Evolutionary conservation across 768 basidiomycete species (phyloP).

Genomic region (Psilocybe azurescens): DNA sequence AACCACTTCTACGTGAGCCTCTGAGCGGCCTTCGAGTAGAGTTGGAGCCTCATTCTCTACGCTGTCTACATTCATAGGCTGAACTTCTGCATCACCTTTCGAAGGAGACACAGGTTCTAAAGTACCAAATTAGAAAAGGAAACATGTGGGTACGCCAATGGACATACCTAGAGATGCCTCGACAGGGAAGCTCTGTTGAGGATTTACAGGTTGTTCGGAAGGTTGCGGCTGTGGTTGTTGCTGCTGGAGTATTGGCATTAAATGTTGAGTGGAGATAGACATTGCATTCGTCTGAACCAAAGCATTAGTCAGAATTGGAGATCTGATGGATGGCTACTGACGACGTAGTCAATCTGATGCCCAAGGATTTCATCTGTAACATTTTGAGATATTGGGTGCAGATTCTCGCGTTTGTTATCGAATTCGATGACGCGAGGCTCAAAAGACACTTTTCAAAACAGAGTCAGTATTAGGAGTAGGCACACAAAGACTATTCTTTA

Average conservation of each 20-base stretch:
- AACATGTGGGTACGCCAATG: not conserved
- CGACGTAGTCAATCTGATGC: constrained; percentile 57
- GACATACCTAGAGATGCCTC: constrained; percentile 23
- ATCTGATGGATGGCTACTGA: constrained; percentile 32
- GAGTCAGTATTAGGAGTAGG: constrained; percentile 2
- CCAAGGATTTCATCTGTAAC: constrained; percentile 80
- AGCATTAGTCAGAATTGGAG: constrained; percentile 8
- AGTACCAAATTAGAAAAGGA: constrained; percentile 1
- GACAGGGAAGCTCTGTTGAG: constrained; percentile 21
- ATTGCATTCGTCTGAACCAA: constrained; percentile 82
- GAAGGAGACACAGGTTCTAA: constrained; percentile 18
- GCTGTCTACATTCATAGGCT: constrained; percentile 30
- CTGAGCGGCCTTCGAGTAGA: constrained; percentile 23
- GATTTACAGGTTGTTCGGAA: constrained; percentile 26
- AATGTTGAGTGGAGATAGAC: constrained; percentile 88
- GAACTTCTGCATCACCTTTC: constrained; percentile 28
- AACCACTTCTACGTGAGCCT: constrained; percentile 47
- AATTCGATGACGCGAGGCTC: constrained; percentile 94
- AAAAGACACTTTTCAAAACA: constrained; percentile 71
- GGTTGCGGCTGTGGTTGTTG: constrained; percentile 3
- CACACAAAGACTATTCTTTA: constrained; percentile 36
- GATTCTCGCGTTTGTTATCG: constrained; percentile 67
- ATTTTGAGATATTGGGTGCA: constrained; percentile 56
- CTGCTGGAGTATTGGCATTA: constrained; percentile 48
- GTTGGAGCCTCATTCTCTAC: constrained; percentile 23